A percentile compares a stretch with the other conserved stretches of the same genome.
Evolutionary conservation across 306 rosid genomes (phyloP).

Genomic region (Arachis hypogaea): DNA sequence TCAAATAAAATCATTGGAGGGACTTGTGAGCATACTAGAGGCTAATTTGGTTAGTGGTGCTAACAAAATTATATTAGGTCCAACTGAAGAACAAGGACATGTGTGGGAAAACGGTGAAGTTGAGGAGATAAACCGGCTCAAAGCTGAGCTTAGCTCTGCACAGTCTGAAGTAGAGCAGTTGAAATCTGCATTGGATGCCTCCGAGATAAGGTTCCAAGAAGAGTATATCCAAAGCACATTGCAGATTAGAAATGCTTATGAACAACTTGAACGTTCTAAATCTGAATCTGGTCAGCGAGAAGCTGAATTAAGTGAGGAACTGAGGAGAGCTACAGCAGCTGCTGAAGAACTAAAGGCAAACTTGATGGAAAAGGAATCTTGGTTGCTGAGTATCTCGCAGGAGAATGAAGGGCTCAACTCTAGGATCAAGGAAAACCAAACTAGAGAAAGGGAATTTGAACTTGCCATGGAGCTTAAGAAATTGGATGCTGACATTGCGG

Average conservation of each 20-base stretch:
- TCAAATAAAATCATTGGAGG: constrained; percentile 69
- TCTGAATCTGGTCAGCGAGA: constrained; percentile 59
- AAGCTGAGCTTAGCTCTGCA: constrained; percentile 57
- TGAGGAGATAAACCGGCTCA: constrained; percentile 54
- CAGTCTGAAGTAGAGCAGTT: constrained; percentile 64
- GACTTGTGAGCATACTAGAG: constrained; percentile 61
- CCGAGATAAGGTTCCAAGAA: constrained; percentile 77
- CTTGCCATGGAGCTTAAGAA: constrained; percentile 51
- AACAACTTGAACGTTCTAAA: constrained; percentile 63
- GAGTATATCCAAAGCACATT: constrained; percentile 78
- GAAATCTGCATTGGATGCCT: constrained; percentile 66
- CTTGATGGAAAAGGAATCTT: constrained; percentile 63
- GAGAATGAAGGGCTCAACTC: constrained; percentile 48
- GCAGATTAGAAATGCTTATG: constrained; percentile 80
- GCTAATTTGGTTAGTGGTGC: constrained; percentile 45
- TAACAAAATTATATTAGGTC: constrained; percentile 33
- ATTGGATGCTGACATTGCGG: constrained; percentile 55
- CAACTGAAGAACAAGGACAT: constrained; percentile 42
- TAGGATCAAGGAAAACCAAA: constrained; percentile 38
- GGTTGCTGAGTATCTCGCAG: constrained; percentile 47
- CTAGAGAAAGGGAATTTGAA: constrained; percentile 47
- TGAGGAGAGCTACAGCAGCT: constrained; percentile 52
- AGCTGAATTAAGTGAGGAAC: constrained; percentile 57
- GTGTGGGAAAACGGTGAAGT: constrained; percentile 42
- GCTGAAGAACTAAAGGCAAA: constrained; percentile 59